Conservation (phyloP, 2,329 filamentous ascomycete species). For the Huntiella moniliformis region DNA sequence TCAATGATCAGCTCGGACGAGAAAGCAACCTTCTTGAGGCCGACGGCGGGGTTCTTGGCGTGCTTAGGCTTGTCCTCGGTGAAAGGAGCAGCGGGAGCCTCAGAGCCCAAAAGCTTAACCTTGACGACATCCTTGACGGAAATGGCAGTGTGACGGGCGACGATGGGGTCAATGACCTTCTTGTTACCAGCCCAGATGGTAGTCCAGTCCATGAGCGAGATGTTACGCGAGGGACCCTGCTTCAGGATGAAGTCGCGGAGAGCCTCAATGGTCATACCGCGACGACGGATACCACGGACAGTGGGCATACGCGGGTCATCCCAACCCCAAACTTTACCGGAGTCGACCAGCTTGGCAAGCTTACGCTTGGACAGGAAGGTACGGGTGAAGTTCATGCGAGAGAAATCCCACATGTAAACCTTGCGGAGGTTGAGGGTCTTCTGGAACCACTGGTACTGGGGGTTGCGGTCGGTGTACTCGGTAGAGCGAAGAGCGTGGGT, state of each 20-base stretch:
- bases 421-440: conserved; percentile 53
- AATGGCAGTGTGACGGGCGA: conserved; percentile 56
- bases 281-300: conserved; percentile 57
- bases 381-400: conserved; percentile 65
- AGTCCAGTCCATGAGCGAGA: conserved; percentile 70
- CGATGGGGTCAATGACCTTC: conserved; percentile 62
- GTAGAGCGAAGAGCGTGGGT: conserved; percentile 70
- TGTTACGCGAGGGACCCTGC: conserved; percentile 68
- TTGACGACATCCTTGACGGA: conserved; percentile 51
- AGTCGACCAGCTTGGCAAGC: conserved; percentile 64
- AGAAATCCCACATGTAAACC: conserved; percentile 74
- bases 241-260: conserved; percentile 70
- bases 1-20: conserved; percentile 62
- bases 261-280: conserved; percentile 62
- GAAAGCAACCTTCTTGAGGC: conserved; percentile 69
- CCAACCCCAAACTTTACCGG: conserved; percentile 63
- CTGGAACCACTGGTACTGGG: conserved; percentile 74
- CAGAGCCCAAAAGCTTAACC: conserved; percentile 48
- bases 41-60: conserved; percentile 70
- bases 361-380: conserved; percentile 77
- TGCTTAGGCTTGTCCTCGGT: conserved; percentile 69
- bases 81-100: conserved; percentile 41
- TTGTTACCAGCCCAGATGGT: conserved; percentile 58
- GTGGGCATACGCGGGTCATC: conserved; percentile 78
- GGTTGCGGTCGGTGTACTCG: conserved; percentile 74